Evolutionary conservation across 2,329 filamentous ascomycete genomes (phyloP), one percentile per base, ranked within the genome.

Genomic region (Remersonia thermophila): DNA sequence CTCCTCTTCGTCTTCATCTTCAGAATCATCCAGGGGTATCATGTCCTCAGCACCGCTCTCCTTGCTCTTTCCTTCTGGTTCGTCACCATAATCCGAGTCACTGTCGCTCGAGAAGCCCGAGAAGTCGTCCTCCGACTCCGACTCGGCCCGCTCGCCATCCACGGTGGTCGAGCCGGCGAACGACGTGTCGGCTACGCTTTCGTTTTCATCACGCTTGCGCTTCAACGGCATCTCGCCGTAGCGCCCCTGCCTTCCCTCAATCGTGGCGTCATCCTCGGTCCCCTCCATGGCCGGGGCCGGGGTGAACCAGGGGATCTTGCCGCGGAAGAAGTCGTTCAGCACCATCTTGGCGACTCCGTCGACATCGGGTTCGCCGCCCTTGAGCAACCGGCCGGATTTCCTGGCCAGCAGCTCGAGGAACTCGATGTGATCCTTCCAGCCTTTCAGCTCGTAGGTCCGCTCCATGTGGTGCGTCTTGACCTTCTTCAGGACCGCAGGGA

Each of bases 331-430:
- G 54, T 98, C 91, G 51, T 94, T 96, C 41, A 98, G 64, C 1
- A 98, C 82, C 77, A 94, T 94, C 60, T 94, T 94, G 1, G 91
- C 91, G 32, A 94, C 86, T 50, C 87, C 86, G 51, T 96, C 89
- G 37, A 95, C 63, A 57, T 98, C 91, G 3, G 89, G 82, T 56
- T 96, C 91, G n/a, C 89, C 91, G 39, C 84, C 89, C 55, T 85
- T 86, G 12, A 96, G 65, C 14, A 98, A 62, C 48, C 87, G 73
- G 12, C 91, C 91, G 39, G 78, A 77, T 58, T 95, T 96, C 39
- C 87, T 70, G 7, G 87, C 89, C 3, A 98, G 66, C 18, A 85
- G 65, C 52, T 94, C 89, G 1, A 98, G 65, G 51, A 98, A 93
- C 42, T 89, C 78, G 11, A 81, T 78, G 12, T 83, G 68, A 48